Base-by-base conservation (phyloP, 805 yeast species). In the Hanseniaspora lachancei region DNA sequence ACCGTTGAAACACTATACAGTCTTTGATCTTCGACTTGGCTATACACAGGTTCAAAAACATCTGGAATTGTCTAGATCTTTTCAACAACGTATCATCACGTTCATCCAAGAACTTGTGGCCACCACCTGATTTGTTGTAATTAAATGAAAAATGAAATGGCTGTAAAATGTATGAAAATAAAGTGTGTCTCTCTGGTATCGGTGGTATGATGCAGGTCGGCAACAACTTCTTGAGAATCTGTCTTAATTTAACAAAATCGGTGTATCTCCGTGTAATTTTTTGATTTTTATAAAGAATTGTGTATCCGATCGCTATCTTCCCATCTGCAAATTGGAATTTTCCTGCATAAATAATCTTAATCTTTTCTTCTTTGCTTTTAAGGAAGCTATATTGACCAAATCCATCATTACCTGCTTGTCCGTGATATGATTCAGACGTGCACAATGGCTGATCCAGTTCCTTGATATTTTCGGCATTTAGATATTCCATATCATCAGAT, bases 171-270 rank as follows among this genome's bases (percentile, higher is more conserved):
- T 74, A 74, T 58, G 70, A 72, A 7, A 72, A 66, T n/a, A 85
- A 66, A 16, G 86, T 75, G 66, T 85, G 91, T 66, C 86, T 86
- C 67, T 82, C 85, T 0, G 98, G 98, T 10, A 93, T 91, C 0
- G 97, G 97, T 7, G 98, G 98, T 5, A 93, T 79, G 3, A 93
- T 77, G 4, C 81, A 66, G 3, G 93, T 80, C 3, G 98, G 97
- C 60, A 84, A 84, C 40, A 86, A 70, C 61, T 83, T 80, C 3
- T 81, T 73, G 23, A 93, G 72, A 5, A 84, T 76, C 42, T 79
- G 82, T 58, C 96, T 74, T 47, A 93, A 74, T 50, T 86, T 79
- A 63, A 87, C 96, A 66, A 93, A 93, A 66, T 93, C 98, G 36
- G 95, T 84, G 66, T 93, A 93, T 47, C 97, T 74, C 62, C 98